phyloP scores from a whole-genome alignment of 1,284 basidiomycete species.

The Ceratobasidium sp. region DNA sequence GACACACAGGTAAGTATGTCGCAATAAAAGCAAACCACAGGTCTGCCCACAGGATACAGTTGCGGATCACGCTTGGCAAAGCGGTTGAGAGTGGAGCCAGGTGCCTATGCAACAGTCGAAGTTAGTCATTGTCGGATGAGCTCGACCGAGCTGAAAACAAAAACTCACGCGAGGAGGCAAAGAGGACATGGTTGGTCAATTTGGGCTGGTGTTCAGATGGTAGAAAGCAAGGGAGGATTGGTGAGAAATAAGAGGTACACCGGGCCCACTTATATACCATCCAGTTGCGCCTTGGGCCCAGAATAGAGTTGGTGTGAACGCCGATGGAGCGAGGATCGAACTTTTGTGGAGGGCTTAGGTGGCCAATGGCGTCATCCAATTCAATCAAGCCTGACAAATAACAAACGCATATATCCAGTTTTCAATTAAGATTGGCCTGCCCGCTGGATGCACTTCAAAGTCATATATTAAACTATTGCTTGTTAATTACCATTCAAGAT shows the following conservation, averaged over 20 bases:
- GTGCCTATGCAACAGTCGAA: slow-evolving; percentile 8
- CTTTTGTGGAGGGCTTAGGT: no score
- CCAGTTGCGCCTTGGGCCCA: no score
- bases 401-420: no score
- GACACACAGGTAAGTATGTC: background rate
- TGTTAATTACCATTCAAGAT: no score
- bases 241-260: no score
- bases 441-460: no score
- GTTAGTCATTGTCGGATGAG: background rate
- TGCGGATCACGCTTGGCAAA: slow-evolving; percentile 45
- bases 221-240: background rate
- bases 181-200: slow-evolving; percentile 23
- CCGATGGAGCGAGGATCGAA: no score
- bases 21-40: background rate
- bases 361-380: no score
- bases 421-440: no score
- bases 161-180: slow-evolving; percentile 37
- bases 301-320: no score
- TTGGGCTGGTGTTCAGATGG: background rate
- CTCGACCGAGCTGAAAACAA: background rate
- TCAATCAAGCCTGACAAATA: no score
- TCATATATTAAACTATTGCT: background rate
- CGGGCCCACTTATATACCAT: no score
- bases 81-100: slow-evolving; percentile 34
- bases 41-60: slow-evolving; percentile 37